A percentile compares a stretch with the other conserved stretches of the same genome.
phyloP scores from a whole-genome alignment of 345 rosid species.

The Mercurialis annua region DNA sequence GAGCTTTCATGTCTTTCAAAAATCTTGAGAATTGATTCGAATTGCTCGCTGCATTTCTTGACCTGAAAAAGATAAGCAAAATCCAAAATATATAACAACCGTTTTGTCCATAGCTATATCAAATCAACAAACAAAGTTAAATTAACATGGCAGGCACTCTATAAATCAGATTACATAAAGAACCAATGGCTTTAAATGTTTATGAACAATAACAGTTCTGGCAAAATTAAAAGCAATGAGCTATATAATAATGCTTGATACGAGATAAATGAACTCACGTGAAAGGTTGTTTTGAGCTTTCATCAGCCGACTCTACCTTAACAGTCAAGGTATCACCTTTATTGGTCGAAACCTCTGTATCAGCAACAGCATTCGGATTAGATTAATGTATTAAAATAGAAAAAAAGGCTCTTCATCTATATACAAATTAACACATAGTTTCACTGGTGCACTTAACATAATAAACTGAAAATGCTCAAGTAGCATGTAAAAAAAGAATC shows the following conservation, averaged over 20 bases:
- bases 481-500: not conserved
- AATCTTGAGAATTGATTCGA: conserved; percentile 54
- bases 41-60: conserved; percentile 17
- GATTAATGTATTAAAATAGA: not conserved
- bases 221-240: conserved; percentile 2
- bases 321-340: conserved; percentile 15
- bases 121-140: not conserved
- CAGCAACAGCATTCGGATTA: conserved; percentile 26
- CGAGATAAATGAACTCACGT: conserved; percentile 31
- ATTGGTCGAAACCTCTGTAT: conserved; percentile 25
- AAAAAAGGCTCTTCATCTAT: not conserved
- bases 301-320: conserved; percentile 25
- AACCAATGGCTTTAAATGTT: not conserved
- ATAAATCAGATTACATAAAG: not conserved
- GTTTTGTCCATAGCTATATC: not conserved
- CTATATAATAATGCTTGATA: not conserved
- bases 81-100: not conserved
- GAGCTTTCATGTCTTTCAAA: conserved; percentile 55
- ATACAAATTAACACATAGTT: not conserved
- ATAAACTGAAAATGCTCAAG: not conserved
- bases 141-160: not conserved
- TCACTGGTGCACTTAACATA: not conserved
- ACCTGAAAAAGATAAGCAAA: conserved; percentile 29
- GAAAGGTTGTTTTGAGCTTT: conserved; percentile 29
- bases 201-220: not conserved